A percentile compares a stretch with the other conserved stretches of the same genome.
These are phyloP conservation scores for Paraphysoderma sedebokerense DNA, from an alignment of 371 early-diverging fungal species.

Conservation along the genomic window DNA sequence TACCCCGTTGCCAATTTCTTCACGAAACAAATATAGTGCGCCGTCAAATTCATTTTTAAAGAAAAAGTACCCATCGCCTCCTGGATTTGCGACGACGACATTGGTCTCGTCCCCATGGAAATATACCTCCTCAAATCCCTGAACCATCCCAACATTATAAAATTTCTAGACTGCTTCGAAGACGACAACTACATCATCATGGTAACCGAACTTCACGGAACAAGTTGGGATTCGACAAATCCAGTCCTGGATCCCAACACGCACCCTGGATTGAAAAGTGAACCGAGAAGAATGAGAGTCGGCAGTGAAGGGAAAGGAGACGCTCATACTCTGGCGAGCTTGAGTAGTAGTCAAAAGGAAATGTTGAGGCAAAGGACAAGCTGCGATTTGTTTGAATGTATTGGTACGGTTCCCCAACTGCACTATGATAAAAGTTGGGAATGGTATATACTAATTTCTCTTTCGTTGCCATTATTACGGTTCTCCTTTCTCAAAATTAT, in stretches of 20 bases:
- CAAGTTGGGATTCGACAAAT: constrained; percentile 3
- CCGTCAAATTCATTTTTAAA: constrained; percentile 8
- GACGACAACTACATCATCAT: constrained; percentile 5
- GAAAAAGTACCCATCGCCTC: constrained; percentile 1
- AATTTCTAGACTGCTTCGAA: constrained; percentile 1
- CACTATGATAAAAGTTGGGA: background rate
- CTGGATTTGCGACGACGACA: constrained; percentile 4
- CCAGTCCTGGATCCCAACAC: background rate
- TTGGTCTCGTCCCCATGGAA: constrained; percentile 5
- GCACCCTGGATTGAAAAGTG: background rate
- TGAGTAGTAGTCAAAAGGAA: background rate
- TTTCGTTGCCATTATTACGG: too few species aligned
- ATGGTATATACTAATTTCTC: background rate
- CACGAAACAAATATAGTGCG: background rate
- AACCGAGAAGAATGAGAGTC: background rate
- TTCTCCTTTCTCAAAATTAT: too few species aligned
- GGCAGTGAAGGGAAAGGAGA: background rate
- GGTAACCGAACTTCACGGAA: constrained; percentile 9
- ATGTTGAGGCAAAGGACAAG: background rate
- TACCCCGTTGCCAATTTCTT: background rate
- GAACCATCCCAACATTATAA: constrained; percentile 7
- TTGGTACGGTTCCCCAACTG: constrained; percentile 1
- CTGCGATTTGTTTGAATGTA: constrained; percentile 9
- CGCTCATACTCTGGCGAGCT: background rate
- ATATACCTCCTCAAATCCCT: background rate